Evolutionary conservation across 2,329 filamentous ascomycete species (phyloP).

Genomic region (Pseudopyrenochaeta lycopersici): DNA sequence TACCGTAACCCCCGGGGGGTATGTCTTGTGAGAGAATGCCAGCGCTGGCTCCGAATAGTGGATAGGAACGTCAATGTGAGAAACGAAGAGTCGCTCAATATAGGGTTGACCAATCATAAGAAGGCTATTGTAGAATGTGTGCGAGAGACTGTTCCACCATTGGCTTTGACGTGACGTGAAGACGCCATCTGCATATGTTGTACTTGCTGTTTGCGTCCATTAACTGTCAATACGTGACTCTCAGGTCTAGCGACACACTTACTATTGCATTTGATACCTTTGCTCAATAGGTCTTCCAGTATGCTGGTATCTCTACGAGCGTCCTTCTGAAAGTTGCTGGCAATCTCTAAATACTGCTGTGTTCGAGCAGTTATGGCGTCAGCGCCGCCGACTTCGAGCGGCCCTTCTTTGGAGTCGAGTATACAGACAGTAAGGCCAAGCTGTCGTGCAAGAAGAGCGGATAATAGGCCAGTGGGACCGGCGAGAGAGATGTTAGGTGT

Average conservation of each 20-base stretch:
- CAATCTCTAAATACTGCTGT: slow-evolving; percentile 59
- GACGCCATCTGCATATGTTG: slow-evolving; percentile 57
- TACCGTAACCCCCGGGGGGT: slow-evolving; percentile 28
- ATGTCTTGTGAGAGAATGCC: slow-evolving; percentile 33
- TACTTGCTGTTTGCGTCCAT: slow-evolving; percentile 52
- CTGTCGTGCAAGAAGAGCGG: slow-evolving; percentile 55
- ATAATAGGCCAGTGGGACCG: slow-evolving; percentile 59
- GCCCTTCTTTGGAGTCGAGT: slow-evolving; percentile 49
- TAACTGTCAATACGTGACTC: too few species aligned
- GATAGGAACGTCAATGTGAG: slow-evolving; percentile 45
- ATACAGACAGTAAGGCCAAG: slow-evolving; percentile 55
- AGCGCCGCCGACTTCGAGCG: slow-evolving; percentile 56
- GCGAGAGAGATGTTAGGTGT: too few species aligned
- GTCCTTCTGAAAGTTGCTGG: slow-evolving; percentile 49
- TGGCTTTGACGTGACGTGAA: slow-evolving; percentile 59
- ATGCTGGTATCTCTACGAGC: slow-evolving; percentile 9
- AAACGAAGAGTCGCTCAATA: slow-evolving; percentile 54
- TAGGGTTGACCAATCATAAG: slow-evolving; percentile 62
- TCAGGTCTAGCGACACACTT: slow-evolving; percentile 17
- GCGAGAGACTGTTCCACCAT: slow-evolving; percentile 59
- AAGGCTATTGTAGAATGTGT: slow-evolving; percentile 59
- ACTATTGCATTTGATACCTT: slow-evolving; percentile 62
- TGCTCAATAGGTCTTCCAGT: slow-evolving; percentile 47
- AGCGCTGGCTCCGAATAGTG: slow-evolving; percentile 52
- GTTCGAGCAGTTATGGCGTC: slow-evolving; percentile 61